Evolutionary conservation across 2,329 filamentous ascomycete genomes (phyloP), one percentile per base, ranked within the genome.

Genomic region (Coccinonectria pachysandricola): DNA sequence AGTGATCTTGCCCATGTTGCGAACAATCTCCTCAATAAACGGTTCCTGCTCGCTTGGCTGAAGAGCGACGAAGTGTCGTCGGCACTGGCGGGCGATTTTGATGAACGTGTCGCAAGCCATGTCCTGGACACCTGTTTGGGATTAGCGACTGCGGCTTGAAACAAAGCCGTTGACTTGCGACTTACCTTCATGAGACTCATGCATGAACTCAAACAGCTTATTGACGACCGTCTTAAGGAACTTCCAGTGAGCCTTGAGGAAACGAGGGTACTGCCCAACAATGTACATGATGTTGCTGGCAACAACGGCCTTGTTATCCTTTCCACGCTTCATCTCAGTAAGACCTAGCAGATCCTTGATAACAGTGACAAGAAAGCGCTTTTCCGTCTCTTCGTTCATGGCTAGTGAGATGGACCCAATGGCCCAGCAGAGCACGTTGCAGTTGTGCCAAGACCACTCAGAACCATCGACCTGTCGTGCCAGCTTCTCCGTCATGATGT

Each of bases 221-320:
- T 98, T 98, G 49, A 98, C 91, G 11, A 98, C 91, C 3, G 91
- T 98, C 75, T 98, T 98, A 30, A 98, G 66, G 62, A 98, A 98
- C 56, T 98, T 98, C 91, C 91, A 98, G 57, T 98, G 91, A 2
- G 91, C 91, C 64, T 98, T 98, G 46, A 98, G 64, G 63, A 98
- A 98, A 12, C 91, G 83, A 19, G 91, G 91, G 52, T 98, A 98
- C 53, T 98, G 91, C 32, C 91, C 91, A 35, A 98, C 91, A 60
- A 98, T 98, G 56, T 98, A 98, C 91, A 98, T 98, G 50, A 98
- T 98, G 62, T 98, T 98, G 61, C 85, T 94, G 37, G 91, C 91
- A 20, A 98, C 91, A 7, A 98, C 91, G 8, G 91, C 91, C 56
- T 98, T 98, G 71, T 98, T 98, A 64, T 98, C 91, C 50, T 98